phyloP scores from a whole-genome alignment of 371 early-diverging fungal species.

The Mucor piriformis region DNA sequence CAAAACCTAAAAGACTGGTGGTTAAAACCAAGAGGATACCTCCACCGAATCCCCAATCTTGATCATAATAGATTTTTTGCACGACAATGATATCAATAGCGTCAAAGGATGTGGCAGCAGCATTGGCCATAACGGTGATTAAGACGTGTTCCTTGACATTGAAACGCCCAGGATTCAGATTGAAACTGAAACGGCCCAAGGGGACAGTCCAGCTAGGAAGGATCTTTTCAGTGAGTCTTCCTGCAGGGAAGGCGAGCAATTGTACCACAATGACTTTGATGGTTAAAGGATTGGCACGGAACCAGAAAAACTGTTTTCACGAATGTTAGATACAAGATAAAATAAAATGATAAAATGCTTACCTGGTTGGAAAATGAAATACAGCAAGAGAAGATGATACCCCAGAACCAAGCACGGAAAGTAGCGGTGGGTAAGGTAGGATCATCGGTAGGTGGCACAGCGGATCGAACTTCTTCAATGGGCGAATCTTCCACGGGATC shows the following conservation, averaged over 20 bases:
- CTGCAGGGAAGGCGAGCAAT: constrained; percentile 70
- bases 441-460: constrained; percentile 67
- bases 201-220: constrained; percentile 47
- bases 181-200: constrained; percentile 29
- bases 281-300: constrained; percentile 69
- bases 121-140: constrained; percentile 62
- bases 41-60: constrained; percentile 66
- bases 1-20: constrained; percentile 78
- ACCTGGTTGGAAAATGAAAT: constrained; percentile 74
- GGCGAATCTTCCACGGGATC: constrained; percentile 63
- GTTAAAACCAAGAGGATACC: constrained; percentile 67
- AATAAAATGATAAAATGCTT: background rate
- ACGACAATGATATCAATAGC: constrained; percentile 80
- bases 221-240: constrained; percentile 58
- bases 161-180: constrained; percentile 79
- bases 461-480: constrained; percentile 70
- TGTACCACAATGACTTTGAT: constrained; percentile 69
- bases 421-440: constrained; percentile 73
- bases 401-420: constrained; percentile 77
- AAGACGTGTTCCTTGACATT: constrained; percentile 78
- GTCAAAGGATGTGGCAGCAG: constrained; percentile 62
- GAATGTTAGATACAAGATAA: background rate
- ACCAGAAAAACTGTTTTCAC: constrained; percentile 68
- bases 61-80: constrained; percentile 67
- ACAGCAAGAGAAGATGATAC: constrained; percentile 62